A percentile compares a stretch with the other conserved stretches of the same genome.
These are phyloP conservation scores for Favolaschia claudopus DNA, from an alignment of 768 basidiomycete species.

Conservation along the genomic window DNA sequence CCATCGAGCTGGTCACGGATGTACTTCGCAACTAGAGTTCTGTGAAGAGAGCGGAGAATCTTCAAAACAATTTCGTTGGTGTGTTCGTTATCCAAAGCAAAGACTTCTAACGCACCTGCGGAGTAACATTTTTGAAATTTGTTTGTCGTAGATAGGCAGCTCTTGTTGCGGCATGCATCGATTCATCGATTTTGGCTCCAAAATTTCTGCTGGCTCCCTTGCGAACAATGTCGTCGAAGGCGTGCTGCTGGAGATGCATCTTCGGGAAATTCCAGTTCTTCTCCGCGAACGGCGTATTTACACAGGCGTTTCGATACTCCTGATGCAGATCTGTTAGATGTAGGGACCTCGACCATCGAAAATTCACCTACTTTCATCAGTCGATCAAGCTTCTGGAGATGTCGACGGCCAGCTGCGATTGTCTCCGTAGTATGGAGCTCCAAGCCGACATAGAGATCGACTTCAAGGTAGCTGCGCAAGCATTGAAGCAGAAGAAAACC, in stretches of 20 bases:
- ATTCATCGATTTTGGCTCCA: constrained; percentile 39
- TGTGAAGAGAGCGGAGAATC: constrained; percentile 30
- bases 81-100: not conserved
- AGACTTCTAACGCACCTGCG: constrained; percentile 34
- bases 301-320: not conserved
- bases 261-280: constrained; percentile 47
- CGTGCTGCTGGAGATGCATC: constrained; percentile 40
- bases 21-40: constrained; percentile 5
- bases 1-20: constrained; percentile 23
- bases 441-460: constrained; percentile 38
- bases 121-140: constrained; percentile 42
- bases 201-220: constrained; percentile 42
- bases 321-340: no score
- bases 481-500: constrained; percentile 38
- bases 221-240: constrained; percentile 36
- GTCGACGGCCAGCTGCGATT: constrained; percentile 26
- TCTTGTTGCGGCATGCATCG: constrained; percentile 37
- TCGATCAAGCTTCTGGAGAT: constrained; percentile 23
- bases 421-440: constrained; percentile 41
- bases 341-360: no score
- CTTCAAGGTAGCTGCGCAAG: constrained; percentile 37
- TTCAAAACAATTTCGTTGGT: not conserved
- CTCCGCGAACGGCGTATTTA: not conserved
- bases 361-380: constrained; percentile 33
- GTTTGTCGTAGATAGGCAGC: constrained; percentile 34